A percentile compares a stretch with the other conserved stretches of the same genome.
Conservation (phyloP, 306 rosid species). For the Abrus precatorius region DNA sequence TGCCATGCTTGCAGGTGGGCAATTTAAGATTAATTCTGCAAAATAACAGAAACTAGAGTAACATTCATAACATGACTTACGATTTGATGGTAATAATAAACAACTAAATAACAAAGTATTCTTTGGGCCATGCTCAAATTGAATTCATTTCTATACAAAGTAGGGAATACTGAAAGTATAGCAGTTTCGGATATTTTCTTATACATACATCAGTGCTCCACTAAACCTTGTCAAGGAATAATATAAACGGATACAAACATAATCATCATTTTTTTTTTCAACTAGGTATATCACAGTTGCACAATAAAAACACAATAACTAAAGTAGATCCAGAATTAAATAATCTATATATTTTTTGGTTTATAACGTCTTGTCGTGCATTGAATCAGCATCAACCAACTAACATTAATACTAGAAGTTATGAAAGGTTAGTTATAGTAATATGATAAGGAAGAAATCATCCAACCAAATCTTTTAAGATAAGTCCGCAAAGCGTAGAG, state of each 20-base stretch:
- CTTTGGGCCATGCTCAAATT: neutral
- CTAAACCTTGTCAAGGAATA: neutral
- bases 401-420: neutral
- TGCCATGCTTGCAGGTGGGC: neutral
- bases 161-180: conserved; percentile 1
- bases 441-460: neutral
- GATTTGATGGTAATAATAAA: neutral
- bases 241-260: neutral
- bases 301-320: neutral
- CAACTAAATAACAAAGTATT: conserved; percentile 24
- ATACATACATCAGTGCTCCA: neutral
- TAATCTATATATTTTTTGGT: neutral
- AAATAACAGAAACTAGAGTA: conserved; percentile 21
- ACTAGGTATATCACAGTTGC: neutral
- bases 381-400: conserved; percentile 7
- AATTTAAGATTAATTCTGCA: conserved; percentile 12
- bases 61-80: conserved; percentile 1
- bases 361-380: neutral
- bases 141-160: neutral
- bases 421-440: too few species aligned
- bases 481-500: too few species aligned
- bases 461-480: conserved; percentile 36
- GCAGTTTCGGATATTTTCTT: neutral
- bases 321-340: conserved; percentile 11
- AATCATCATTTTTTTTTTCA: neutral